These are phyloP conservation scores for Penicillium hordei DNA, from an alignment of 2,329 filamentous ascomycete species.

Conservation along the genomic window DNA sequence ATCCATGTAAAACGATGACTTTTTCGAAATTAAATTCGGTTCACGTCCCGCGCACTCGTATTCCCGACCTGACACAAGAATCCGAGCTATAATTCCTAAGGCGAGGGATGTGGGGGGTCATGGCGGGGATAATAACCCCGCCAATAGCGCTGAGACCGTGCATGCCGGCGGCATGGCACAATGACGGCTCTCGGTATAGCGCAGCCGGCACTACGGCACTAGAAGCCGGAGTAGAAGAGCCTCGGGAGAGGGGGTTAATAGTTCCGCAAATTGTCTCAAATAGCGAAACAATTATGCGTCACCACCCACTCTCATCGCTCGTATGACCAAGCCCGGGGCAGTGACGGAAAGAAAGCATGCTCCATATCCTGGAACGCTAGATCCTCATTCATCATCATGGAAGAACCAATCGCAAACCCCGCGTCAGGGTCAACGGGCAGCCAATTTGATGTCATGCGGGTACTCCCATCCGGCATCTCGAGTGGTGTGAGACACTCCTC, in stretches of 20 bases:
- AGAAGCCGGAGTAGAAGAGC: not conserved
- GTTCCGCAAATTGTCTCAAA: not conserved
- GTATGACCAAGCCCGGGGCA: slow-evolving; percentile 3
- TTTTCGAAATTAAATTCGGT: not conserved
- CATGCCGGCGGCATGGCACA: no score
- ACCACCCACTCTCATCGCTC: not conserved
- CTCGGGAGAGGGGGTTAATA: not conserved
- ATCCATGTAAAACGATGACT: not conserved
- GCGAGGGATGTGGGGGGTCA: not conserved
- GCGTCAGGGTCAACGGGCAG: slow-evolving; percentile 10
- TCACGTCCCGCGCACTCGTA: no score
- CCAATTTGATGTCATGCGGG: slow-evolving; percentile 34
- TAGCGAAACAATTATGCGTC: not conserved
- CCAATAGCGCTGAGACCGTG: not conserved
- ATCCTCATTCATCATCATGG: not conserved
- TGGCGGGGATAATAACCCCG: not conserved
- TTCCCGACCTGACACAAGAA: no score
- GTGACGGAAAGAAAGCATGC: slow-evolving; percentile 12
- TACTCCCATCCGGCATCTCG: slow-evolving; percentile 37
- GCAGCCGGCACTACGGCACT: not conserved
- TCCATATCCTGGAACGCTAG: slow-evolving; percentile 7
- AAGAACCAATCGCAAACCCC: slow-evolving; percentile 29
- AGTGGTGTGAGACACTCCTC: slow-evolving; percentile 25
- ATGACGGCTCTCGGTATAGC: not conserved
- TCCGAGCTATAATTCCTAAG: not conserved